phyloP scores from a whole-genome alignment of 768 basidiomycete species.

The Hypholoma fasciculare region DNA sequence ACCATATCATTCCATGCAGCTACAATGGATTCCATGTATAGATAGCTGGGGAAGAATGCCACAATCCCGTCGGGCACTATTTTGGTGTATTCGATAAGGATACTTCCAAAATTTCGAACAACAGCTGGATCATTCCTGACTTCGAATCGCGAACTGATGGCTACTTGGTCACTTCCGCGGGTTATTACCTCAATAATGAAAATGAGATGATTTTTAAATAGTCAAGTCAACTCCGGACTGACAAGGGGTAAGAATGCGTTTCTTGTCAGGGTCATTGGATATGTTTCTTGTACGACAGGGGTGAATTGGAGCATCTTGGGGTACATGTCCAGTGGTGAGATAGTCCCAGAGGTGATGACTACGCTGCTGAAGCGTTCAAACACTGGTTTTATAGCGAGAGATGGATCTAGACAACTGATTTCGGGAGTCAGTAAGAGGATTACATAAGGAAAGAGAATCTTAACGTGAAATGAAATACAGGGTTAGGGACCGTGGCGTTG shows the following conservation, averaged over 20 bases:
- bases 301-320: constrained; percentile 99
- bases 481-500: constrained; percentile 97
- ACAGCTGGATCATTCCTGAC: constrained; percentile 99
- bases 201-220: constrained; percentile 3
- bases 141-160: constrained; percentile 97
- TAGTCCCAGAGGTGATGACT: constrained; percentile 98
- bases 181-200: constrained; percentile 77
- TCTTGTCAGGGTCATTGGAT: constrained; percentile 95
- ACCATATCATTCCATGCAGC: constrained; percentile 99
- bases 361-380: constrained; percentile 98
- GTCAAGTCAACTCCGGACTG: constrained; percentile 23
- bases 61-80: constrained; percentile 98
- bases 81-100: constrained; percentile 96
- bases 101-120: constrained; percentile 97
- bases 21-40: constrained; percentile 99
- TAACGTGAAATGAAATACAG: constrained; percentile 96
- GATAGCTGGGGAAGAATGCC: constrained; percentile 98
- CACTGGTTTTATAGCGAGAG: constrained; percentile 95
- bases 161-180: constrained; percentile 96
- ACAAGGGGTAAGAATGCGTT: constrained; percentile 97
- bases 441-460: not conserved
- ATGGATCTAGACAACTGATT: constrained; percentile 91
- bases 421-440: constrained; percentile 11
- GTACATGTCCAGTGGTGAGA: constrained; percentile 99
- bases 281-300: constrained; percentile 94